Evolutionary conservation across 805 yeast genomes (phyloP).

Genomic region (Nakazawaea molendinolei): DNA sequence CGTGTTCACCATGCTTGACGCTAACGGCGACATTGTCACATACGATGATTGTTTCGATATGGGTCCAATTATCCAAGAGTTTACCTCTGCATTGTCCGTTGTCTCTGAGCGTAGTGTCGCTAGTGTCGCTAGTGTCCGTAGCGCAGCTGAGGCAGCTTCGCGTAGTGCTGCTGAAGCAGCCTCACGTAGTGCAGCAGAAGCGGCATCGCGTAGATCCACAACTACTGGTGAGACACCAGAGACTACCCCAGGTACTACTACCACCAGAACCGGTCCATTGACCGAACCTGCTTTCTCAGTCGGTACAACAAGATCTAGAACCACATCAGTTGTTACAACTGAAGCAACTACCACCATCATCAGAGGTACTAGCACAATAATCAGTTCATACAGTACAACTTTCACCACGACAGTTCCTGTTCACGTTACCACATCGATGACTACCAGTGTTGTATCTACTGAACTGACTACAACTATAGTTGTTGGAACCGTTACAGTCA

Average conservation of each 20-base stretch:
- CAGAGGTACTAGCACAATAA: too few relatives aligned
- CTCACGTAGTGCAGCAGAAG: not conserved
- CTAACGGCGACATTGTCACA: slow-evolving; percentile 5
- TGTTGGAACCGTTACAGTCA: not conserved
- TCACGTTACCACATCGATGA: not conserved
- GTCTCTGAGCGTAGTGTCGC: not conserved
- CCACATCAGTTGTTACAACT: not conserved
- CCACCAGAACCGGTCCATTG: not conserved
- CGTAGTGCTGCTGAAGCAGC: not conserved
- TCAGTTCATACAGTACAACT: too few relatives aligned
- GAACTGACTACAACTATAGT: not conserved
- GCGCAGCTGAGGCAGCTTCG: slow-evolving; percentile 1
- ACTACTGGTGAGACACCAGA: not conserved
- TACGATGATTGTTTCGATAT: slow-evolving; percentile 10
- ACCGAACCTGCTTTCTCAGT: not conserved
- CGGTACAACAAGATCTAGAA: not conserved
- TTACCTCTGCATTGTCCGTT: slow-evolving; percentile 2
- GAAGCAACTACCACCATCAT: not conserved
- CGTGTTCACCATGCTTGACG: slow-evolving; percentile 9
- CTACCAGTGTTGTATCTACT: not conserved
- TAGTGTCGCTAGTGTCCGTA: too few relatives aligned
- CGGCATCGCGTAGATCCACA: not conserved
- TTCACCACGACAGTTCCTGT: too few relatives aligned
- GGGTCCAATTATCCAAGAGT: slow-evolving; percentile 4
- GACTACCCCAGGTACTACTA: not conserved